These are phyloP conservation scores for Circinella minor DNA, from an alignment of 371 early-diverging fungal species.

Conservation along the genomic window DNA sequence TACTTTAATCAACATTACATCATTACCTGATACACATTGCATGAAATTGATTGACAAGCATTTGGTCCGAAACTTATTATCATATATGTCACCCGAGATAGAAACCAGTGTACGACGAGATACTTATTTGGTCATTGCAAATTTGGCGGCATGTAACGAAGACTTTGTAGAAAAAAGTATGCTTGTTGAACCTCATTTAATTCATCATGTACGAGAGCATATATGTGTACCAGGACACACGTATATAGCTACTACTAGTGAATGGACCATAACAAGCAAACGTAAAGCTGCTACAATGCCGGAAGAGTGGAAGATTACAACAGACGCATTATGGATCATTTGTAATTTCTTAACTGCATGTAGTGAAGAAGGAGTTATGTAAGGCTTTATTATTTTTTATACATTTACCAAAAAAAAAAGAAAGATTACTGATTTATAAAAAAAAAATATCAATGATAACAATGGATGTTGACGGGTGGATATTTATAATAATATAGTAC, in stretches of 20 bases:
- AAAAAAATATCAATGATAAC: no score
- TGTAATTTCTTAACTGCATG: slow-evolving; percentile 57
- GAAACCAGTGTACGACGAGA: slow-evolving; percentile 44
- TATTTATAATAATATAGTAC: neutral
- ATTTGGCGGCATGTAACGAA: slow-evolving; percentile 56
- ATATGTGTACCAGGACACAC: slow-evolving; percentile 37
- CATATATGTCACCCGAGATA: slow-evolving; percentile 26
- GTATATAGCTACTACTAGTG: slow-evolving; percentile 11
- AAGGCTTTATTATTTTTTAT: slow-evolving; percentile 5
- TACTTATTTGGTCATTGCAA: slow-evolving; percentile 57
- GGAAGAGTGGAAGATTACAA: slow-evolving; percentile 61
- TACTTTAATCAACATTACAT: slow-evolving; percentile 60
- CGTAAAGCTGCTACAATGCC: slow-evolving; percentile 11
- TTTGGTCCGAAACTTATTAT: slow-evolving; percentile 27
- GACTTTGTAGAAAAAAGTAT: slow-evolving; percentile 47
- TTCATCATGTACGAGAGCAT: slow-evolving; percentile 33
- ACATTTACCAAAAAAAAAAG: no score
- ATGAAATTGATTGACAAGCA: slow-evolving; percentile 44
- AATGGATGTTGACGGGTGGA: no score
- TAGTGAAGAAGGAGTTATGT: slow-evolving; percentile 34
- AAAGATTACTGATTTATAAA: no score
- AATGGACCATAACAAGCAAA: slow-evolving; percentile 19
- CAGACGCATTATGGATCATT: slow-evolving; percentile 58
- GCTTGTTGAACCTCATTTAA: slow-evolving; percentile 41
- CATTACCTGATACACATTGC: slow-evolving; percentile 52